Conservation (phyloP, 2,329 filamentous ascomycete species). For the Didymella keratinophila region DNA sequence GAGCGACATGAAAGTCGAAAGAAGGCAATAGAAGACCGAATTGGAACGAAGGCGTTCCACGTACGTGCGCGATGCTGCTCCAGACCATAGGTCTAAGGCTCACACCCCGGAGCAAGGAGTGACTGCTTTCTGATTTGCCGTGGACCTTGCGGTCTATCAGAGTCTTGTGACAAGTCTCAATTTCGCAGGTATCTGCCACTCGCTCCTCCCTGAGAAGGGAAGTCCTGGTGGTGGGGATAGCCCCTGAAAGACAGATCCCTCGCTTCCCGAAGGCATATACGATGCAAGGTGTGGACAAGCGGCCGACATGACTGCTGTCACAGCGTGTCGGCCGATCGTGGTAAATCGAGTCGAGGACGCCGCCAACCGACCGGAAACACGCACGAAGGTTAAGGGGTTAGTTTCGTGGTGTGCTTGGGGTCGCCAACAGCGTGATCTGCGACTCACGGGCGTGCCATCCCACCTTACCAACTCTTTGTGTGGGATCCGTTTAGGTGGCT, state of each 20-base stretch:
- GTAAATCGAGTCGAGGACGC: slow-evolving; percentile 16
- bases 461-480: slow-evolving; percentile 19
- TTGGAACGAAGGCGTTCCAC: slow-evolving; percentile 11
- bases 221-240: slow-evolving; percentile 32
- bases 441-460: slow-evolving; percentile 23
- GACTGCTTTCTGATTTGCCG: slow-evolving; percentile 25
- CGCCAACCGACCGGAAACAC: slow-evolving; percentile 7
- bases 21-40: slow-evolving; percentile 13
- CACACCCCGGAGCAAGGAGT: slow-evolving; percentile 17
- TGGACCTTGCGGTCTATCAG: slow-evolving; percentile 34
- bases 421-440: slow-evolving; percentile 8
- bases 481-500: slow-evolving; percentile 14
- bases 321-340: slow-evolving; percentile 12
- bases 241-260: slow-evolving; percentile 34
- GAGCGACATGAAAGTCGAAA: slow-evolving; percentile 6
- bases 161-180: slow-evolving; percentile 25
- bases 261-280: slow-evolving; percentile 18
- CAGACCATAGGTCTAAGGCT: slow-evolving; percentile 11
- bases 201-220: slow-evolving; percentile 30
- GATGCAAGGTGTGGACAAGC: slow-evolving; percentile 20
- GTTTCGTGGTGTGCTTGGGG: slow-evolving; percentile 7
- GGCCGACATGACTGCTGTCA: not conserved
- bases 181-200: slow-evolving; percentile 39
- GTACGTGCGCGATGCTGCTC: not conserved
- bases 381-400: slow-evolving; percentile 17